Evolutionary conservation across 73 alveolate species (phyloP).

Genomic region (Paramecium primaurelia): DNA sequence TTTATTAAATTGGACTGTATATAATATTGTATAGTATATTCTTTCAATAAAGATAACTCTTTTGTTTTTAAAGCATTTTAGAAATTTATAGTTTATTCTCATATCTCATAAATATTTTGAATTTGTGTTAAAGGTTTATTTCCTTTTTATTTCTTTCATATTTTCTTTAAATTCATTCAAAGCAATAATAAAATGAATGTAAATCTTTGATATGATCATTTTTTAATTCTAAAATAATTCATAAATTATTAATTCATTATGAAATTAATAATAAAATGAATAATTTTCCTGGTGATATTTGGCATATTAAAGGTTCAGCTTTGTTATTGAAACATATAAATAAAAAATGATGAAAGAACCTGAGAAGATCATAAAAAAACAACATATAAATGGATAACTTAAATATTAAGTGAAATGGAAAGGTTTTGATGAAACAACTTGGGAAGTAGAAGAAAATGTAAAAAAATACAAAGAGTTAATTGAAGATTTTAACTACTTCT

Average conservation of each 20-base stretch:
- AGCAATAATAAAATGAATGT: background rate
- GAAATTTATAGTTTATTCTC: background rate
- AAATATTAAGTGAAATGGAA: constrained; percentile 20
- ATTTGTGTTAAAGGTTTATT: too few species aligned
- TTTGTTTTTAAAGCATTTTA: too few species aligned
- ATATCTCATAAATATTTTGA: background rate
- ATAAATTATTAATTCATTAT: background rate
- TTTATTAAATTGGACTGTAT: too few species aligned
- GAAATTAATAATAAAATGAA: background rate
- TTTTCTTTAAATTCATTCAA: background rate
- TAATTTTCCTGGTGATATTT: background rate
- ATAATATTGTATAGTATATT: too few species aligned
- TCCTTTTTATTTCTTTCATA: background rate
- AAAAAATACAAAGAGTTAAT: background rate
- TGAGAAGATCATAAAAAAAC: constrained; percentile 4
- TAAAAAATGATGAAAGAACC: constrained; percentile 22
- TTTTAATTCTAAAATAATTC: too few species aligned
- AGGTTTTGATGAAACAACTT: constrained; percentile 28
- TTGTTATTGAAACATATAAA: background rate
- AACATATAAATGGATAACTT: background rate
- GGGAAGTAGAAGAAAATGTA: constrained; percentile 24
- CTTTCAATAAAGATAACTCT: too few species aligned
- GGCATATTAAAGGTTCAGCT: background rate
- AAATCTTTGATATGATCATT: too few species aligned
- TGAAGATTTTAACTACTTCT: constrained; percentile 5